These are phyloP conservation scores for Triticum turgidum DNA, from an alignment of 176 grass and related monocot species.

Conservation along the genomic window DNA sequence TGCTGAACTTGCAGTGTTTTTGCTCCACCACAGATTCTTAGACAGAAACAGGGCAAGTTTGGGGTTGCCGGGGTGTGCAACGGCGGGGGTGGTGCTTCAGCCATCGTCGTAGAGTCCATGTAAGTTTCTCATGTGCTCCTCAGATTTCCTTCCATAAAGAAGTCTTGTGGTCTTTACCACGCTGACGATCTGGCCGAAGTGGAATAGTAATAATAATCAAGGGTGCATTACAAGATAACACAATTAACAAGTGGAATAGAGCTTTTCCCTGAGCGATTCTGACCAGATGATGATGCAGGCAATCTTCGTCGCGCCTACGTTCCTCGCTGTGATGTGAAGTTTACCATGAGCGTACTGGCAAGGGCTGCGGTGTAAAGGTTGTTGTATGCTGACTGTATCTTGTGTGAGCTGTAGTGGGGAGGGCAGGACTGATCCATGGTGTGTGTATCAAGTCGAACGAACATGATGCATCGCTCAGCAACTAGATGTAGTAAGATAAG, in stretches of 20 bases:
- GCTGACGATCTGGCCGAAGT: no score
- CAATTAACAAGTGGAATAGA: neutral
- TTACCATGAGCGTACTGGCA: neutral
- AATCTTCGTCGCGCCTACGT: neutral
- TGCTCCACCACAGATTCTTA: constrained; percentile 53
- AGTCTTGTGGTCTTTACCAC: neutral
- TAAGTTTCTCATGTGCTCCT: constrained; percentile 35
- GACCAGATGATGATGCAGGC: constrained; percentile 46
- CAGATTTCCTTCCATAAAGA: neutral
- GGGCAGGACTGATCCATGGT: neutral
- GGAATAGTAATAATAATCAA: no score
- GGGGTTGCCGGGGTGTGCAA: constrained; percentile 84
- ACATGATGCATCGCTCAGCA: no score
- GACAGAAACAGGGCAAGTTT: constrained; percentile 56
- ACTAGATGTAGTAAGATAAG: no score
- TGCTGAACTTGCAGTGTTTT: neutral
- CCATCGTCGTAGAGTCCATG: constrained; percentile 79
- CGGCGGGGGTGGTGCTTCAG: constrained; percentile 86
- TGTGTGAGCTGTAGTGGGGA: neutral
- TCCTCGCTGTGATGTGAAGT: constrained; percentile 49
- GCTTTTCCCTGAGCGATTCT: neutral
- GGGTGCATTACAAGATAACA: neutral
- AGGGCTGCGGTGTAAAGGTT: constrained; percentile 4
- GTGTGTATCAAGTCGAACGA: neutral
- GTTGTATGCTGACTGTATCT: neutral